These are phyloP conservation scores for Fusarium acutatum DNA, from an alignment of 2,329 filamentous ascomycete species.

Conservation along the genomic window DNA sequence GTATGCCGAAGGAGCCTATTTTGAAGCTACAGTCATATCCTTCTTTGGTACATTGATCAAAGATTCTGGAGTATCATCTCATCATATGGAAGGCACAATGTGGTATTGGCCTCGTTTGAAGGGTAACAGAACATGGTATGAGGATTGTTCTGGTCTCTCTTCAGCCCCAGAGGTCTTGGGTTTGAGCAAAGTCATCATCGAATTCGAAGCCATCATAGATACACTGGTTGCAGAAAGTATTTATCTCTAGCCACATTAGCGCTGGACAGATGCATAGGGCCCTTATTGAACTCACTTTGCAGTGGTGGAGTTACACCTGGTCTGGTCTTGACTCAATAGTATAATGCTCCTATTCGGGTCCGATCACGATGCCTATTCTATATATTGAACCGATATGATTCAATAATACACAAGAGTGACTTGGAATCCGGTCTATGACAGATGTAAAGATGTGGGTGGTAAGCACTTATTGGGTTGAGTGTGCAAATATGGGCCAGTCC, in stretches of 20 bases:
- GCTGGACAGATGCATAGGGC: not conserved
- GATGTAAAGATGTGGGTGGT: not conserved
- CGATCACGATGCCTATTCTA: not conserved
- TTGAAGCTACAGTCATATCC: not conserved
- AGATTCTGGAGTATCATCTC: not conserved
- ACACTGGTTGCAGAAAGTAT: not conserved
- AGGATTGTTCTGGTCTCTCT: not conserved
- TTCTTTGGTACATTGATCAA: not conserved
- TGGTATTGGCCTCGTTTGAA: not conserved
- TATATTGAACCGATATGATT: not conserved
- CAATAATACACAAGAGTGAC: not conserved
- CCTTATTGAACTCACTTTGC: not conserved
- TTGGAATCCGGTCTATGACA: not conserved
- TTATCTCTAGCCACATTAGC: not conserved
- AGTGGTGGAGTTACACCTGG: not conserved
- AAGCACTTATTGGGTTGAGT: not conserved
- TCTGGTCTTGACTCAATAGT: not conserved
- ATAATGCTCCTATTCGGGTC: not conserved
- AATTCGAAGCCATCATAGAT: not conserved
- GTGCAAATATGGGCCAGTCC: not conserved
- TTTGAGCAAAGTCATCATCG: no score
- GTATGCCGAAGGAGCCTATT: constrained; percentile 3
- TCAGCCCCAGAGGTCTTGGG: not conserved
- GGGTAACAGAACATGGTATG: not conserved
- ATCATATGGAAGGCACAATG: not conserved